Evolutionary conservation across 495 filamentous ascomycete species (phyloP).

Genomic region (Apodospora peruviana): DNA sequence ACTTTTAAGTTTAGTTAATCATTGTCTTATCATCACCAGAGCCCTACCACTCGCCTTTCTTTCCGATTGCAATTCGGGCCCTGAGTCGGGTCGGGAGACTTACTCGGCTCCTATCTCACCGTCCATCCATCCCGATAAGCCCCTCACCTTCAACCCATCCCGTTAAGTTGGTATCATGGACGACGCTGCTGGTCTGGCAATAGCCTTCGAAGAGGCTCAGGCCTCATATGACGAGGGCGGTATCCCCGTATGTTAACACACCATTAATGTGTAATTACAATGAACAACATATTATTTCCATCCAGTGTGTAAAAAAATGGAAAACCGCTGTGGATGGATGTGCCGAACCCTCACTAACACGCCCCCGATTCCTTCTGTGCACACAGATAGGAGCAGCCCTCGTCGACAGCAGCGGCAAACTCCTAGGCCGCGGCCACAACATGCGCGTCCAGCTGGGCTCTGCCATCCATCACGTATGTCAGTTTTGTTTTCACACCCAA

Average conservation of each 20-base stretch:
- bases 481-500: background rate
- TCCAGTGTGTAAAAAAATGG: background rate
- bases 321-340: background rate
- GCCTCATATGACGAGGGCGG: constrained; percentile 67
- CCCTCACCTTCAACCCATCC: background rate
- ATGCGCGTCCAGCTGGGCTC: constrained; percentile 74
- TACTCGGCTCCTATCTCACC: too few species aligned
- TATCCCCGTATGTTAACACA: constrained; percentile 55
- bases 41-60: too few species aligned
- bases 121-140: too few species aligned
- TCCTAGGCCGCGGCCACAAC: constrained; percentile 78
- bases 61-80: too few species aligned
- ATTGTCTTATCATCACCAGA: too few species aligned
- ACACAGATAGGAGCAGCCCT: constrained; percentile 67
- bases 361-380: background rate
- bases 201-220: constrained; percentile 75
- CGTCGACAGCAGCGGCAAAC: constrained; percentile 61
- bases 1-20: too few species aligned
- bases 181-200: constrained; percentile 46
- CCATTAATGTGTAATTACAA: too few species aligned
- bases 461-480: constrained; percentile 66
- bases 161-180: constrained; percentile 31
- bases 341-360: background rate
- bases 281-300: background rate
- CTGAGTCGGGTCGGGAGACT: too few species aligned